These are phyloP conservation scores for Fusarium sp. DNA, from an alignment of 2,329 filamentous ascomycete species.

Conservation along the genomic window DNA sequence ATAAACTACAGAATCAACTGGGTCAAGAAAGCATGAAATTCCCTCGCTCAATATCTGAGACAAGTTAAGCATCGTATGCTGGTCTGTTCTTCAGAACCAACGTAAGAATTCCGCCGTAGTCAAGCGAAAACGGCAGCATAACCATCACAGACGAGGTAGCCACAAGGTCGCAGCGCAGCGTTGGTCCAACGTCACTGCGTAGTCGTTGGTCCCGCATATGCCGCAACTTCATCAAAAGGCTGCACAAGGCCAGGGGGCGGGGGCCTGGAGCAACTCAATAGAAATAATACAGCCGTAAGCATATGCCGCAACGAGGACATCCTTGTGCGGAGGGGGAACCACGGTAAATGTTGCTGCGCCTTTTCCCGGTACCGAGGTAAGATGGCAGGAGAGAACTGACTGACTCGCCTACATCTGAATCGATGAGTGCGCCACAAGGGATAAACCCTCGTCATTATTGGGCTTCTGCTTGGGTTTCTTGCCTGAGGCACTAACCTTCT, in stretches of 20 bases:
- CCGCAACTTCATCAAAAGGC: not conserved
- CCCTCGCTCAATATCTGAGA: not conserved
- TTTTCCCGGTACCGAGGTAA: not conserved
- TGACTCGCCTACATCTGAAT: not conserved
- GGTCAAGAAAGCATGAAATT: not conserved
- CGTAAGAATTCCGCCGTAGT: not conserved
- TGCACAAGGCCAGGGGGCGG: too few relatives aligned
- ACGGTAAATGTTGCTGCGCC: not conserved
- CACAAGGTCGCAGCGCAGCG: not conserved
- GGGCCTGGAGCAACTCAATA: too few relatives aligned
- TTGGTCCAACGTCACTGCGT: not conserved
- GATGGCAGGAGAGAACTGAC: not conserved
- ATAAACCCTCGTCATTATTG: not conserved
- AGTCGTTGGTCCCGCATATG: not conserved
- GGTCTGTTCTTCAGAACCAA: not conserved
- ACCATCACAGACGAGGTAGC: not conserved
- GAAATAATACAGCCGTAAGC: not conserved
- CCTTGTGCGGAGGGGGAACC: not conserved
- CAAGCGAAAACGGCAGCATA: not conserved
- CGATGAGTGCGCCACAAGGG: not conserved
- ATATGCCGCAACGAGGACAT: slow-evolving; percentile 5
- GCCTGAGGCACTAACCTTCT: not conserved
- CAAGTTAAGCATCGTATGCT: not conserved
- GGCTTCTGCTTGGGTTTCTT: not conserved
- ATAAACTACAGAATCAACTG: not conserved